Base-by-base conservation (phyloP, 176 grass and related monocot genomes). In the Oryza meridionalis region DNA sequence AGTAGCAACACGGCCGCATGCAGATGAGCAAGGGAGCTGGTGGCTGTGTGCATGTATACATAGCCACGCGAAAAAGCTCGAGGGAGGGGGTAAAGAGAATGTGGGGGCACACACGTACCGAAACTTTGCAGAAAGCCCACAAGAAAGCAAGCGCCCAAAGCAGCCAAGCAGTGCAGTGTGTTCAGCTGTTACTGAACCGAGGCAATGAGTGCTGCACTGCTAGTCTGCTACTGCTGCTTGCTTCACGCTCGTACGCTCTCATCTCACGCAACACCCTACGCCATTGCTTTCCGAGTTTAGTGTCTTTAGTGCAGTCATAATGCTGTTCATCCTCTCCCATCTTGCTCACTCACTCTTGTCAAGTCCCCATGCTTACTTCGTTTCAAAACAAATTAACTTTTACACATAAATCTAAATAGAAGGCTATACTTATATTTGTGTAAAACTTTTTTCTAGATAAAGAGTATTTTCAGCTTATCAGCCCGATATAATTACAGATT, bases 41-140 rank as follows among this genome's bases (percentile, higher is more conserved):
- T 62, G 58, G 58, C 9, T 37, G 38, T 84, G 87, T 84, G 86
- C 80, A 87, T 84, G 38, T 91, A 91, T 91, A 91, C 85, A 87
- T 84, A 91, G 81, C 69, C 76, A 9, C 38, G 5, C 37, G 64
- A 76, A 70, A 78, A 69, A 42, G 53, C 53, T 58, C 14, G 59
- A 8, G 68, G 59, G 27, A 31, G 29, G 33, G 68, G 78, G 26
- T 40, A 19, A 69, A 15, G 70, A 79, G 89, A 84, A 91, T 84
- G 85, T 66, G 85, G 89, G 89, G 81, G 70, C 81, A 76, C 65
- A n/a, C 84, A 79, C 68, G 84, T 79, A 86, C 68, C 84, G 11
- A 63, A 71, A 53, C 84, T 90, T 80, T 90, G 76, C 51, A 74
- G 82, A 84, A 90, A 90, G 81, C 63, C 50, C 69, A 73, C 80